Evolutionary conservation across 352 stramenopile genomes (phyloP), one percentile per base, ranked within the genome.

Genomic region (Globisporangium iwayamae): DNA sequence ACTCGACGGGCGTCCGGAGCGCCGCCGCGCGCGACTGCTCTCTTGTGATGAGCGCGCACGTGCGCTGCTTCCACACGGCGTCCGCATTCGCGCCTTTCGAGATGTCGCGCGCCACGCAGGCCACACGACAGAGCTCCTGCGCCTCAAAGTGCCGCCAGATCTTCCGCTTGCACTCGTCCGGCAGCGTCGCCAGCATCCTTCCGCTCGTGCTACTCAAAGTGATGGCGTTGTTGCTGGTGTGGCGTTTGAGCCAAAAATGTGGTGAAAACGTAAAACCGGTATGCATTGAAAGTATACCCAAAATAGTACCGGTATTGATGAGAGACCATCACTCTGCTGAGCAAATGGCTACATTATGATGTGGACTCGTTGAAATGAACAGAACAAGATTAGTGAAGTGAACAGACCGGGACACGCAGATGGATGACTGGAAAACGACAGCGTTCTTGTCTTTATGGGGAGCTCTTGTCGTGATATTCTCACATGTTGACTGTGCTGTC

Each of bases 81-180:
- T 67, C 63, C 38, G 71, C 64, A 46, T 65, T 57, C 43, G 85
- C 81, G 50, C 81, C 79, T 16, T 70, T 60, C 0, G 76, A 58
- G 1, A 68, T 60, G 56, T 56, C 47, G 6, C 60, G 70, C 10
- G 76, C 63, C 52, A 84, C 74, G 51, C 74, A 79, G 0, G 61
- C 57, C 51, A 84, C 30, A 56, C 72, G 79, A 61, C 81, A 90
- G n/a, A 90, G 78, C 65, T 83, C 75, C 22, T 41, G 45, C 25
- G 77, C 71, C 53, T 66, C 79, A 13, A 90, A 63, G 51, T 78
- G 83, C 41, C 60, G 48, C 81, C 81, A 90, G 56, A 90, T 63
- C 20, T 73, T 46, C 66, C 83, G 76, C 72, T 87, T 89, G 67
- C 78, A 88, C 60, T 90, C 81, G 67, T 83, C 72, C 54, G 71